These are phyloP conservation scores for Xylariaceae sp. DNA, from an alignment of 2,329 filamentous ascomycete species.

Conservation along the genomic window DNA sequence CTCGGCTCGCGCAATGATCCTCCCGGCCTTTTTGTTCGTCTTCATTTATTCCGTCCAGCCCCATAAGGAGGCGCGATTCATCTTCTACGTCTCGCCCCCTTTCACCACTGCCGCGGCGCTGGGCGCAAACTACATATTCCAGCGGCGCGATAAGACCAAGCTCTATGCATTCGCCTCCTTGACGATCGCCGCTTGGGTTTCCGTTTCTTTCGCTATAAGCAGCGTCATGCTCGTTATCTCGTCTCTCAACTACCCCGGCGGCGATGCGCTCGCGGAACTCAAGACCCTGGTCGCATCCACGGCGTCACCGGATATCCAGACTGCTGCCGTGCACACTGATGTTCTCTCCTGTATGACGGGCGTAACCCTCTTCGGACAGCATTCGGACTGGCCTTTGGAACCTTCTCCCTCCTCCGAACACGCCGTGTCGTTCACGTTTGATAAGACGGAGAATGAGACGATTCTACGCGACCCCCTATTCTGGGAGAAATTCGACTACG, in stretches of 20 bases:
- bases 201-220: constrained; percentile 56
- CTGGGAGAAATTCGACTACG: constrained; percentile 61
- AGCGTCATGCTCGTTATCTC: constrained; percentile 69
- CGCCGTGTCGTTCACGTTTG: constrained; percentile 40
- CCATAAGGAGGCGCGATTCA: constrained; percentile 94
- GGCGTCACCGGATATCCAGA: constrained; percentile 28
- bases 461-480: constrained; percentile 46
- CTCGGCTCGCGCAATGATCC: constrained; percentile 45
- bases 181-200: constrained; percentile 53
- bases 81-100: constrained; percentile 79
- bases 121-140: constrained; percentile 65
- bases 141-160: constrained; percentile 56
- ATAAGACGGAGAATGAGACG: constrained; percentile 56
- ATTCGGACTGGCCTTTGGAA: constrained; percentile 31
- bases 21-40: constrained; percentile 68
- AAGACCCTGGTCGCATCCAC: constrained; percentile 36
- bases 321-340: constrained; percentile 55
- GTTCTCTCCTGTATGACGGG: constrained; percentile 67
- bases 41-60: constrained; percentile 80
- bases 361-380: constrained; percentile 59
- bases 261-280: constrained; percentile 62
- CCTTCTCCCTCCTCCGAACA: constrained; percentile 20
- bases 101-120: constrained; percentile 73
- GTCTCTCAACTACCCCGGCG: constrained; percentile 89
- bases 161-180: constrained; percentile 51